Percentiles rank a stretch among this genome's conserved stretches.
These are phyloP conservation scores for Didymellaceae sp. DNA, from an alignment of 2,329 filamentous ascomycete genomes.

Conservation along the genomic window DNA sequence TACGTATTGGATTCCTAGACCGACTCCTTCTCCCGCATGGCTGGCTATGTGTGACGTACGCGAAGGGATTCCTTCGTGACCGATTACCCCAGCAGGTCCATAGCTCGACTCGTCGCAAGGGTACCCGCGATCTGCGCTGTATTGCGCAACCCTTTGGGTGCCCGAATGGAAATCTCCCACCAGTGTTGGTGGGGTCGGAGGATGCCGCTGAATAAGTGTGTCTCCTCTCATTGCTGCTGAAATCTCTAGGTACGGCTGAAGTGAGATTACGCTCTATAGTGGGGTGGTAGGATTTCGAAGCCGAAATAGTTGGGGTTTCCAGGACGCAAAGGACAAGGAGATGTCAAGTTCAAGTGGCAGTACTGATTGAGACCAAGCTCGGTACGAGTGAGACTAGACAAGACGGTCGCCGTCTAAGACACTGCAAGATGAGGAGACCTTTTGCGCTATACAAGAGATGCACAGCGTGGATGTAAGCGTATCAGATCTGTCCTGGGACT, in stretches of 20 bases:
- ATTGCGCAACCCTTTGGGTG: conserved; percentile 52
- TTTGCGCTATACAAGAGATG: conserved; percentile 10
- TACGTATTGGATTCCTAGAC: conserved; percentile 45
- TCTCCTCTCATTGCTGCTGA: conserved; percentile 41
- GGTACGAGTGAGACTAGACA: conserved; percentile 8
- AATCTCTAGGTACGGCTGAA: too few relatives aligned
- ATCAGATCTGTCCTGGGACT: conserved; percentile 25
- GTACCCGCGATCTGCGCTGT: conserved; percentile 50
- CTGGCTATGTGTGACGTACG: conserved; percentile 37
- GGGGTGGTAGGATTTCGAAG: conserved; percentile 2
- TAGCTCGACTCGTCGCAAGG: conserved; percentile 45
- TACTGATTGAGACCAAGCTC: too few relatives aligned
- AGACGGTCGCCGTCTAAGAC: conserved; percentile 11
- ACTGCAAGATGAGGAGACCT: not conserved
- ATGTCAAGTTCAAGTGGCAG: conserved; percentile 1
- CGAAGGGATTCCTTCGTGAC: conserved; percentile 37
- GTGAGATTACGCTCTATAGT: too few relatives aligned
- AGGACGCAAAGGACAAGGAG: too few relatives aligned
- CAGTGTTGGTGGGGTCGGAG: conserved; percentile 45
- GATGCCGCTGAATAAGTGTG: conserved; percentile 45
- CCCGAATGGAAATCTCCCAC: conserved; percentile 44
- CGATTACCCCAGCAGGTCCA: conserved; percentile 35
- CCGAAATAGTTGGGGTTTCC: conserved; percentile 2
- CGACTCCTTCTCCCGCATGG: conserved; percentile 30
- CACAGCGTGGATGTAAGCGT: not conserved